Evolutionary conservation across 495 filamentous ascomycete genomes (phyloP), one percentile per base, ranked within the genome.

Genomic region (Aspergillus funiculosus): DNA sequence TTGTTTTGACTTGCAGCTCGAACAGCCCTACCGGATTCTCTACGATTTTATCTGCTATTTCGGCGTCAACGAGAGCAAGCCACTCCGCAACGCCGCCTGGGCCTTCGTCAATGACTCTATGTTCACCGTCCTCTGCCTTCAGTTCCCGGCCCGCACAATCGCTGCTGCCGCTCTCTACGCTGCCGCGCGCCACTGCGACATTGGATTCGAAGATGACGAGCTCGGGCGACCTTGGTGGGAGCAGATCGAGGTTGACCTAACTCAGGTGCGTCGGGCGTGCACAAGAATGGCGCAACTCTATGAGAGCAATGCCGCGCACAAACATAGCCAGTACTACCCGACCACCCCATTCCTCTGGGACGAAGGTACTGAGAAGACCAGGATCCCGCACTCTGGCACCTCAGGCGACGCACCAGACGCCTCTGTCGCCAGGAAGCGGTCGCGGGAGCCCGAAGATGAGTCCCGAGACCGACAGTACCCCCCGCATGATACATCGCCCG

Each of bases 1-100:
- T 25, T 97, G 92, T 59, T 99, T 99, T 60, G 94, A 99, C 63
- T 66, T 99, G 24, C 82, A 86, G 61, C 70, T 95, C 24, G 85
- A 94, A 51, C 80, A 83, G 37, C 89, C 94, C 2, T 88, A 95
- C 66, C 77, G 79, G 46, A 77, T 81, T 24, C 77, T 96, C 18
- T 89, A 84, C 69, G 80, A 91, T 7, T 80, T 86, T 54, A 74
- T 94, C 15, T 72, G 76, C 27, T 79, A 74, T 54, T 73, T 95
- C 44, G 70, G 76, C 24, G 67, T 86, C 26, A 75, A 83, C 43
- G 80, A 89, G 46, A 80, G 89, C 60, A 84, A 87, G 61, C 62
- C 68, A 19, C 65, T 97, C 18, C 80, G 91, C 41, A 85, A 94
- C 59, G 79, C 87, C 2, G 81, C 87, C 2, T 96, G 91, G 85